Conservation (phyloP, 2,329 filamentous ascomycete genomes). For the Aspergillus versicolor region DNA sequence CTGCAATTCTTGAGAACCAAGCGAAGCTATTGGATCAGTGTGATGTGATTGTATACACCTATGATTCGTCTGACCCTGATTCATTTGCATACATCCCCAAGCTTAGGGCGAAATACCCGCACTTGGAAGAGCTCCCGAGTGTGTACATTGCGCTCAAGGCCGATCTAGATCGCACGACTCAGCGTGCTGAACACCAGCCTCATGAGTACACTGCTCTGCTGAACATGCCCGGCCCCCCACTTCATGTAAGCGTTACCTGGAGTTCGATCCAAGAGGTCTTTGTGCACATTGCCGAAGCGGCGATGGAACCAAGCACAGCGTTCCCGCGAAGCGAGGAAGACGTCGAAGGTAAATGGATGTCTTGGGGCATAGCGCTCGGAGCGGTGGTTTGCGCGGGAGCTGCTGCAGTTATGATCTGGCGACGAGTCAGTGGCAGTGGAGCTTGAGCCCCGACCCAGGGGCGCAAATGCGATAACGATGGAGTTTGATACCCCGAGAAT, state of each 20-base stretch:
- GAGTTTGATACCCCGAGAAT: constrained; percentile 11
- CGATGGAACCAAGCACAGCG: constrained; percentile 81
- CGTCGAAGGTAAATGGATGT: constrained; percentile 71
- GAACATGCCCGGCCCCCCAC: constrained; percentile 78
- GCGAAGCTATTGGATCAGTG: constrained; percentile 81
- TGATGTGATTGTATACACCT: constrained; percentile 91
- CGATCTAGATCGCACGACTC: constrained; percentile 94
- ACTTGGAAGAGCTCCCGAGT: constrained; percentile 83
- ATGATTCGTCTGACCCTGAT: constrained; percentile 95
- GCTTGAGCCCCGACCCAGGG: constrained; percentile 15
- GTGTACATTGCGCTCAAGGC: constrained; percentile 94
- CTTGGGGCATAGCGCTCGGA: constrained; percentile 80
- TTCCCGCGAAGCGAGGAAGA: constrained; percentile 91
- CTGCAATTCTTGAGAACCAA: constrained; percentile 88
- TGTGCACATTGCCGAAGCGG: constrained; percentile 84
- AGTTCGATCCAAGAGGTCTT: constrained; percentile 91
- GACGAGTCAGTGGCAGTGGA: constrained; percentile 43
- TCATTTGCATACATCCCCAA: constrained; percentile 90
- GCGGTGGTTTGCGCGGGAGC: constrained; percentile 63
- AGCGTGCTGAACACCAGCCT: constrained; percentile 84
- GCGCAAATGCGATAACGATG: not conserved
- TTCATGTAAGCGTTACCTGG: constrained; percentile 96
- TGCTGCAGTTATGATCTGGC: constrained; percentile 62
- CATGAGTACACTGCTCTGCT: constrained; percentile 84
- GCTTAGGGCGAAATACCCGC: constrained; percentile 73